A percentile compares a stretch with the other conserved stretches of the same genome.
Conservation (phyloP, 139 green algal species). For the Micromonas pusilla region DNA sequence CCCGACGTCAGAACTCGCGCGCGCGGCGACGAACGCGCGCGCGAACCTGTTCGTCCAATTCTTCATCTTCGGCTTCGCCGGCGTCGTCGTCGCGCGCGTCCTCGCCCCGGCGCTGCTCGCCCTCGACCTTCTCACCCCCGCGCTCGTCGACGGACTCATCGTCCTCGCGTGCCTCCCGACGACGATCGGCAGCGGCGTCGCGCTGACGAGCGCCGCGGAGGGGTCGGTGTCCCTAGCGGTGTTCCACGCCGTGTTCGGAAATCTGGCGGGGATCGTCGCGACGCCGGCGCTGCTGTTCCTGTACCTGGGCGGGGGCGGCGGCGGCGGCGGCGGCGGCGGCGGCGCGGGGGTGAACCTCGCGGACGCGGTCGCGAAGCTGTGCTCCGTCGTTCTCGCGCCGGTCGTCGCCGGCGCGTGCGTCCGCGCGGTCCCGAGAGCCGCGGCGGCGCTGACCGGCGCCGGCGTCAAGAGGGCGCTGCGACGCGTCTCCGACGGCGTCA, state of each 20-base stretch:
- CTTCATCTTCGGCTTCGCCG: conserved; percentile 1
- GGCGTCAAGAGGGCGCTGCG: neutral
- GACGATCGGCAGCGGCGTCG: conserved; percentile 7
- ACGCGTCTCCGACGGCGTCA: neutral
- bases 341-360: neutral
- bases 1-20: neutral
- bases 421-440: neutral
- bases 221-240: conserved; percentile 4
- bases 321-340: no score
- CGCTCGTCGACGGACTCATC: neutral
- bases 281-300: neutral
- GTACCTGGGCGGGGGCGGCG: neutral
- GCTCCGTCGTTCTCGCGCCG: neutral
- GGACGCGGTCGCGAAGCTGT: neutral
- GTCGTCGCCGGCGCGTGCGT: neutral
- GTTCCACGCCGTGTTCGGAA: neutral
- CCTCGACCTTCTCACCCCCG: neutral
- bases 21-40: neutral
- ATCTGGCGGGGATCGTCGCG: conserved; percentile 2
- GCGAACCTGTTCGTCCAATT: neutral
- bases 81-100: neutral
- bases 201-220: neutral
- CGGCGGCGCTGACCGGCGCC: neutral
- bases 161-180: conserved; percentile 7
- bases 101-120: neutral